Percentiles rank a stretch among this genome's conserved stretches.
Evolutionary conservation across 352 stramenopile genomes (phyloP).

Genomic region (Phytopythium ostracodes): DNA sequence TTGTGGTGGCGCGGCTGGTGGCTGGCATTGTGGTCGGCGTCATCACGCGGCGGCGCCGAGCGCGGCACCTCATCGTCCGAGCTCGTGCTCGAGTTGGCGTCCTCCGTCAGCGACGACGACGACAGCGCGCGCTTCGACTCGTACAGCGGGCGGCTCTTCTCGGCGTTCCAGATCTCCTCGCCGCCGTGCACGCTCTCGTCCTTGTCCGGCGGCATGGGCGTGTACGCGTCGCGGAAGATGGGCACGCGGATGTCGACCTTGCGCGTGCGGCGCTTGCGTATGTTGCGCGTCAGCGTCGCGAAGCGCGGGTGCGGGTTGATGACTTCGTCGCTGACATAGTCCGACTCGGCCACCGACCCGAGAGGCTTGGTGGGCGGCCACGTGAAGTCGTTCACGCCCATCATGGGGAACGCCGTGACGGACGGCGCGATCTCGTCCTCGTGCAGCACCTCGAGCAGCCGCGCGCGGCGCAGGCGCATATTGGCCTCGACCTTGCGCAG

Average conservation of each 20-base stretch:
- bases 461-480: slow-evolving; percentile 95
- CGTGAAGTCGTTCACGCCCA: slow-evolving; percentile 95
- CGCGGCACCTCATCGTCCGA: slow-evolving; percentile 12
- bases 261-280: slow-evolving; percentile 90
- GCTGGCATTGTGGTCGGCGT: slow-evolving; percentile 5
- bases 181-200: slow-evolving; percentile 38
- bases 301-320: slow-evolving; percentile 99
- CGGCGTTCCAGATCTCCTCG: slow-evolving; percentile 52
- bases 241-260: slow-evolving; percentile 88
- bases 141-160: slow-evolving; percentile 74
- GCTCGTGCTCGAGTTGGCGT: slow-evolving; percentile 13
- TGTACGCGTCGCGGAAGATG: slow-evolving; percentile 83
- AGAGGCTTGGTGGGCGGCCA: slow-evolving; percentile 45
- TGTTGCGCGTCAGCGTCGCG: slow-evolving; percentile 97
- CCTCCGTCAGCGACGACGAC: slow-evolving; percentile 13
- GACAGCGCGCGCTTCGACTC: slow-evolving; percentile 50
- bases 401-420: slow-evolving; percentile 95
- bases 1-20: slow-evolving; percentile 31
- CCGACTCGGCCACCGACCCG: slow-evolving; percentile 89
- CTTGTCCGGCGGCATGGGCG: slow-evolving; percentile 61
- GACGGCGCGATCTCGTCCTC: slow-evolving; percentile 97
- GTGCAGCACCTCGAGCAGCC: slow-evolving; percentile 91
- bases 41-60: not conserved
- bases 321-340: slow-evolving; percentile 96
- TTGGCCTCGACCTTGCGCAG: slow-evolving; percentile 96